Evolutionary conservation across 371 early-diverging fungal genomes (phyloP), one percentile per base, ranked within the genome.

Genomic region (Mucor racemosus): DNA sequence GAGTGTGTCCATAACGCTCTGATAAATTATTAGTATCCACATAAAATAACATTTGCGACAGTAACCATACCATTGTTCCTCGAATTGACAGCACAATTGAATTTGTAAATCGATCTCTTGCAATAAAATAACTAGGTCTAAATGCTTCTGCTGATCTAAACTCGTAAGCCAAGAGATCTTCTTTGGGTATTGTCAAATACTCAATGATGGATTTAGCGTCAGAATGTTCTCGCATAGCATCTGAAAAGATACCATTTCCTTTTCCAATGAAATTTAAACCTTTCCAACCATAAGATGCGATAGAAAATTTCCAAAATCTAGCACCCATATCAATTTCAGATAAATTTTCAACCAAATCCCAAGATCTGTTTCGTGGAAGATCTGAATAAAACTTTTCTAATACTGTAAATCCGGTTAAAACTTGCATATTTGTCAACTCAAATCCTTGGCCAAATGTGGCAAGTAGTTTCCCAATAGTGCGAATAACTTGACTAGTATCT

Each of bases 201-300:
- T 93, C 89, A 14, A 86, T 69, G 0, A 94, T 86, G n/a, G 88
- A 86, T 26, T 80, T 81, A 26, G 85, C 82, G 73, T 95, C 93
- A 0, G 93, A 90, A 44, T 91, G 86, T 60, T 79, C 80, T 31
- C 89, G 84, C 61, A 91, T 83, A 6, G 90, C 89, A 66, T 94
- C 94, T 66, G 82, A 76, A 39, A 84, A 72, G 31, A 90, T 86
- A 0, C 90, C 91, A 38, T 89, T 89, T 26, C 89, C 86, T 68
- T 88, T 84, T 62, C 93, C 93, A 63, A 95, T 88, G 69, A 91
- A 92, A 64, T 92, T 88, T 31, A 94, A 79, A 0, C 92, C 93
- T 15, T 89, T 89, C 92, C 93, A 95, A 8, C 95, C 95, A 78
- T 95, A 88, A 39, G 86, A 84, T 13, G 89, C 89, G 66, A 90